Percentiles rank a stretch among this genome's conserved stretches.
Evolutionary conservation across 176 grass and related monocot species (phyloP).

Genomic region (Tuctoria greenei): DNA sequence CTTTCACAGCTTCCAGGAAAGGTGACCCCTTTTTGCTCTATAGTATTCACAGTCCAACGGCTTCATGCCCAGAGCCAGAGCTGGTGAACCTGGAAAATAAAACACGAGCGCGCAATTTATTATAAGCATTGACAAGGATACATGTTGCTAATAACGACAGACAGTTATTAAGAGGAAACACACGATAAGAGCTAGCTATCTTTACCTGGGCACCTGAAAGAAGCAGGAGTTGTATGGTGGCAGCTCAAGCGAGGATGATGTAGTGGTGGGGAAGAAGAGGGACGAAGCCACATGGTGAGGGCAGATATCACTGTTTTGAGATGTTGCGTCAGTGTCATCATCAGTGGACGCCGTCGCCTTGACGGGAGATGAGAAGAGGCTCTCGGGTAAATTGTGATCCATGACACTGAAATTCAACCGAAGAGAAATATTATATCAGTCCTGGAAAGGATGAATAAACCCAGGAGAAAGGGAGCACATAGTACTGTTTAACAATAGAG

Average conservation of each 20-base stretch:
- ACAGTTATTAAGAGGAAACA: neutral
- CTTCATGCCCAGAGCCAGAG: constrained; percentile 68
- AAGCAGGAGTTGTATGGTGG: constrained; percentile 72
- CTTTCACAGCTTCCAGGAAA: constrained; percentile 45
- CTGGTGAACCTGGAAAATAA: constrained; percentile 60
- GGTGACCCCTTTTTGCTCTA: constrained; percentile 6
- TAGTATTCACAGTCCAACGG: constrained; percentile 84
- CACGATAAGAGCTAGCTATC: neutral
- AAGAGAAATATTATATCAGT: constrained; percentile 35
- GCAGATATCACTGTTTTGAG: constrained; percentile 18
- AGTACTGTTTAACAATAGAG: constrained; percentile 8
- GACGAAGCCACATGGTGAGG: constrained; percentile 49
- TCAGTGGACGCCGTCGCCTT: neutral
- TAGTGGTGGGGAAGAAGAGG: constrained; percentile 50
- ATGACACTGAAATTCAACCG: constrained; percentile 43
- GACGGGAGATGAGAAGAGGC: constrained; percentile 58
- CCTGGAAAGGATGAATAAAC: neutral
- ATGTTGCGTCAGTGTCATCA: neutral
- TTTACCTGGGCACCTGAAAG: constrained; percentile 86
- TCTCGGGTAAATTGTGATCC: constrained; percentile 83
- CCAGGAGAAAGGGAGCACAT: constrained; percentile 12
- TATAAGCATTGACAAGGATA: neutral
- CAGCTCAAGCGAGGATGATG: constrained; percentile 54
- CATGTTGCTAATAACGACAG: neutral
- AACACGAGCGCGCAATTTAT: neutral